Evolutionary conservation across 257 asterid species (phyloP).

Genomic region (Anisodus acutangulus): DNA sequence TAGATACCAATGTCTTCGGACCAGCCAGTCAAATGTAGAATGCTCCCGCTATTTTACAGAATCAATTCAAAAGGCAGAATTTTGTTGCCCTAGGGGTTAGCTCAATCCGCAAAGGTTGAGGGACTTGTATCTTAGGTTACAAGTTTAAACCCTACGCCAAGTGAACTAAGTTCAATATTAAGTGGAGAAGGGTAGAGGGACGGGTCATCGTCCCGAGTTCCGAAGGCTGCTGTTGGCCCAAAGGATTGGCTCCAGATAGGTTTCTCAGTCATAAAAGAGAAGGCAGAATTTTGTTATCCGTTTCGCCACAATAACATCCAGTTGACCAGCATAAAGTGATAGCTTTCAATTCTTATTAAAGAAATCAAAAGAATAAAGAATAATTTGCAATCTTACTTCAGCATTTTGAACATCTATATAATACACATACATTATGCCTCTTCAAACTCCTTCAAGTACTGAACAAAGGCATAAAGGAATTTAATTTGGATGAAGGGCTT

Average conservation of each 20-base stretch:
- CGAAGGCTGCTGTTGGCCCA: neutral
- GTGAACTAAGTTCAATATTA: neutral
- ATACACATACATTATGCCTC: neutral
- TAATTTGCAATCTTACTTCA: neutral
- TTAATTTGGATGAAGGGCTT: neutral
- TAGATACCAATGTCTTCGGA: neutral
- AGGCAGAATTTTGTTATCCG: neutral
- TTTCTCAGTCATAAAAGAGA: neutral
- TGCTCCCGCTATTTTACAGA: neutral
- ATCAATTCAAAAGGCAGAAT: neutral
- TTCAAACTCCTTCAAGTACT: neutral
- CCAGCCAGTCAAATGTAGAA: neutral
- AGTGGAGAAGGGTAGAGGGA: slow-evolving; percentile 1
- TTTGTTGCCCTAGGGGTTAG: neutral
- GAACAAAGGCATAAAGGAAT: neutral
- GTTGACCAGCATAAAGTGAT: slow-evolving; percentile 1
- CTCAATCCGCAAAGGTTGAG: neutral
- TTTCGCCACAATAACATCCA: neutral
- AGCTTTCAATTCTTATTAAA: neutral
- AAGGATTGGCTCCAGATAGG: neutral
- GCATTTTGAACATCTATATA: neutral
- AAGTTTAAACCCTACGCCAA: neutral
- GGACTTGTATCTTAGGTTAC: neutral
- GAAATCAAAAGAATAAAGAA: neutral
- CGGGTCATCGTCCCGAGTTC: neutral